A percentile compares a stretch with the other conserved stretches of the same genome.
Evolutionary conservation across 2,329 filamentous ascomycete species (phyloP).

Genomic region (Sporothrix euskadiensis): DNA sequence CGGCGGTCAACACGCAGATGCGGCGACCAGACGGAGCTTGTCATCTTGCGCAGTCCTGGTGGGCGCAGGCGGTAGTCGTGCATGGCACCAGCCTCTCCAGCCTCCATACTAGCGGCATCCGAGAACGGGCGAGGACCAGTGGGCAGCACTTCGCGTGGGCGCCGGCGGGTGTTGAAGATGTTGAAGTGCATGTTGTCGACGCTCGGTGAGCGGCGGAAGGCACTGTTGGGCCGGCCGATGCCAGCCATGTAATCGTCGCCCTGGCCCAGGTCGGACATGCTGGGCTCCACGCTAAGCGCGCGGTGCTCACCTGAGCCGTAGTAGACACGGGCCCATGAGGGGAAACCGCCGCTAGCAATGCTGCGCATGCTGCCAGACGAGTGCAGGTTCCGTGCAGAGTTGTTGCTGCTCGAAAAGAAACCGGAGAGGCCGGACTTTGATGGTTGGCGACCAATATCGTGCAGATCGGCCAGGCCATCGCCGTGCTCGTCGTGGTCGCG

Average conservation of each 20-base stretch:
- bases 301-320: conserved; percentile 66
- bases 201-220: conserved; percentile 51
- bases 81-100: conserved; percentile 41
- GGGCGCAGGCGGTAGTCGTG: conserved; percentile 37
- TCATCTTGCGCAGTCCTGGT: conserved; percentile 48
- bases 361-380: conserved; percentile 52
- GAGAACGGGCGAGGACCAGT: conserved; percentile 35
- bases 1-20: conserved; percentile 67
- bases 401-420: conserved; percentile 48
- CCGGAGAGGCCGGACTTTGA: conserved; percentile 57
- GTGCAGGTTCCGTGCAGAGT: conserved; percentile 52
- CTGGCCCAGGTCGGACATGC: conserved; percentile 41
- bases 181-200: conserved; percentile 51
- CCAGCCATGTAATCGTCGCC: conserved; percentile 35
- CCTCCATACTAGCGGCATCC: conserved; percentile 48
- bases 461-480: conserved; percentile 62
- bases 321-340: conserved; percentile 65
- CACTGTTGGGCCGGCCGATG: conserved; percentile 50
- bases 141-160: conserved; percentile 44
- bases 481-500: conserved; percentile 64
- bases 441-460: conserved; percentile 53
- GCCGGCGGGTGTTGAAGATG: conserved; percentile 50
- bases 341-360: conserved; percentile 49
- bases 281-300: conserved; percentile 52
- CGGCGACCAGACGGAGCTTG: conserved; percentile 70